Base-by-base conservation (phyloP, 1,284 basidiomycete genomes). In the Caloboletus inedulis region DNA sequence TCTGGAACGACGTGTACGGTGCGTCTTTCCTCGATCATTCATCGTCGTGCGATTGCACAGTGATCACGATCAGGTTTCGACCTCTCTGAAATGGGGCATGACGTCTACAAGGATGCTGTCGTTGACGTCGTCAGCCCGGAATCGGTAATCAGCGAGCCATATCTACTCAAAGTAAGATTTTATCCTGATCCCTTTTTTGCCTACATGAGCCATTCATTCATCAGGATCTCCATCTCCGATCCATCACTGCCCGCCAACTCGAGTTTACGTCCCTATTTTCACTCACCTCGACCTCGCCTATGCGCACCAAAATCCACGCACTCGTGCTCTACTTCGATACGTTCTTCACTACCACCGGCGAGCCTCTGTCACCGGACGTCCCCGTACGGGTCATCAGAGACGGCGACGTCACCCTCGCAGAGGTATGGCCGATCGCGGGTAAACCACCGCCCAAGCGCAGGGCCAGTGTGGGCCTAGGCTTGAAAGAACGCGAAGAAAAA, bases 251-350 rank as follows among this genome's bases (percentile, higher is more conserved):
- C 30, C 79, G 80, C 41, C 85, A 91, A 56, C 84, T 95, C 51
- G 84, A 92, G 60, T 96, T 96, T 71, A 74, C 80, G 10, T 80
- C 89, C 0, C 68, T 84, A 0, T 97, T 97, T 72, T 78, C 74
- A 2, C 78, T 97, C 31, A 68, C 72, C 25, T 81, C 85, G 6
- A 87, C 78, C 2, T 74, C 80, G 2, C 72, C 77, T 21, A 76
- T 78, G 51, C 75, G 80, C 23, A 82, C 78, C 3, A 88, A 85
- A 60, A 79, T 94, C 43, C 85, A 87, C 63, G 82, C 91, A 4
- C 85, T 98, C 72, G 77, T 96, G 25, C 83, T 94, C n/a, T 94
- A 94, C 74, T 98, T 98, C 64, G 94, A 98, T 72, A 88, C 87
- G 0, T 96, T 94, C 77, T 97, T 98, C 77, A 85, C 85, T 2